Percentiles rank a stretch among this genome's conserved stretches.
These are phyloP conservation scores for Phlegmacium glaucopus DNA, from an alignment of 768 basidiomycete genomes.

Conservation along the genomic window DNA sequence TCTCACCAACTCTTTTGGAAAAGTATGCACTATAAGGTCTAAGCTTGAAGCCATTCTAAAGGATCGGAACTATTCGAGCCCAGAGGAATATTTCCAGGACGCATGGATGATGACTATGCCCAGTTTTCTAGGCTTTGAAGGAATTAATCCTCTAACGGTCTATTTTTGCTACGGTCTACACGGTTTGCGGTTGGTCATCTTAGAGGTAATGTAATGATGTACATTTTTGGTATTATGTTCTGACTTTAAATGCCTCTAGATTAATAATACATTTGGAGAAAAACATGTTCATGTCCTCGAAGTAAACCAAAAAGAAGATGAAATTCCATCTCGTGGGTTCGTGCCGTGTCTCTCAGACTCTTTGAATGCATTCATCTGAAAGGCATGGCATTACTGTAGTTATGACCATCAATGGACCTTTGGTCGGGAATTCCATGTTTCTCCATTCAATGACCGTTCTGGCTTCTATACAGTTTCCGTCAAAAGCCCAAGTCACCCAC, in stretches of 20 bases:
- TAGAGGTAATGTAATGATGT: constrained; percentile 48
- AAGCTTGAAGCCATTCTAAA: constrained; percentile 39
- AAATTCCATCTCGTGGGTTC: constrained; percentile 27
- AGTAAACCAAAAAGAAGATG: constrained; percentile 42
- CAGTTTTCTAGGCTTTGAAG: constrained; percentile 60
- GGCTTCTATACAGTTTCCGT: constrained; percentile 63
- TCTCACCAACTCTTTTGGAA: constrained; percentile 24
- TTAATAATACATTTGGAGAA: constrained; percentile 76
- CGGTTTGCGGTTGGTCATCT: constrained; percentile 39
- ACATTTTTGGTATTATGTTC: not conserved
- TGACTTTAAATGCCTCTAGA: constrained; percentile 27
- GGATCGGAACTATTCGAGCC: constrained; percentile 22
- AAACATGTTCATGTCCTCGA: constrained; percentile 58
- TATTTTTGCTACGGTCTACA: constrained; percentile 55
- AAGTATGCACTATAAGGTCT: constrained; percentile 28
- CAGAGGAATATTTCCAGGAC: constrained; percentile 32
- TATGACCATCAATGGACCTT: constrained; percentile 67
- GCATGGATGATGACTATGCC: constrained; percentile 80
- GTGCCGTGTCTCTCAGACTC: constrained; percentile 3
- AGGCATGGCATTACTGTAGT: constrained; percentile 25
- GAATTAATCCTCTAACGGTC: constrained; percentile 68
- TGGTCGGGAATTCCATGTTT: constrained; percentile 68
- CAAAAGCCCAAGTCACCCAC: constrained; percentile 40
- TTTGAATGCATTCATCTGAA: not conserved
- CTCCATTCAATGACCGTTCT: constrained; percentile 70